phyloP scores from a whole-genome alignment of 148 eudicot species.

The Simmondsia chinensis region DNA sequence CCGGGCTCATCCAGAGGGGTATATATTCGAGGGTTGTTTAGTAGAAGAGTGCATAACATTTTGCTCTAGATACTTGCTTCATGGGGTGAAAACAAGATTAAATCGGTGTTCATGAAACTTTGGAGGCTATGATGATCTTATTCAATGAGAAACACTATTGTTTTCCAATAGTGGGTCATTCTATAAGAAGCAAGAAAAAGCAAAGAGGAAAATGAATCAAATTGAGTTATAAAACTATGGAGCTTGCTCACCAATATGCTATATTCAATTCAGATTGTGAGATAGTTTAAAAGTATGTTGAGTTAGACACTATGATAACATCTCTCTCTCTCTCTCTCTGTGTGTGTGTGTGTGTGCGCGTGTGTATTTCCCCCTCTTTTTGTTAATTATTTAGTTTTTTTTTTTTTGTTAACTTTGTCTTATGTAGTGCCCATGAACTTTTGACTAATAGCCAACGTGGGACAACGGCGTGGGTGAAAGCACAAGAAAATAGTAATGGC shows the following conservation, averaged over 20 bases:
- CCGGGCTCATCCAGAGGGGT: conserved; percentile 11
- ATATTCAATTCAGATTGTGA: conserved; percentile 12
- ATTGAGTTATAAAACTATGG: conserved; percentile 2
- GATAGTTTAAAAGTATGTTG: not conserved
- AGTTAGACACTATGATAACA: not conserved
- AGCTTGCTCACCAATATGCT: conserved; percentile 3
- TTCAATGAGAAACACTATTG: not conserved
- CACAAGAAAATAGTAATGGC: not conserved
- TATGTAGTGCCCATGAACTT: not conserved
- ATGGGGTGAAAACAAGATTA: conserved; percentile 3
- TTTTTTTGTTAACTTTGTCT: not conserved
- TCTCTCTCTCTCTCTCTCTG: too few species aligned
- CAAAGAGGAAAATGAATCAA: not conserved
- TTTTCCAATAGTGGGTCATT: conserved; percentile 2
- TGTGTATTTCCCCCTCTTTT: too few species aligned
- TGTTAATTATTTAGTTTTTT: not conserved
- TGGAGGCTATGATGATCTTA: not conserved
- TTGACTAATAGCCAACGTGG: not conserved
- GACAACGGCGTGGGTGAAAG: not conserved
- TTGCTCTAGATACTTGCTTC: conserved; percentile 8
- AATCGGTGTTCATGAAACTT: conserved; percentile 2
- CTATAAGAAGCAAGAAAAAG: not conserved
- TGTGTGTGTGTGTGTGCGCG: too few species aligned
- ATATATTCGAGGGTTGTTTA: conserved; percentile 7
- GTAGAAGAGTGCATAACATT: conserved; percentile 14